Conservation (phyloP, 179 eudicot species). For the Vitellaria paradoxa region DNA sequence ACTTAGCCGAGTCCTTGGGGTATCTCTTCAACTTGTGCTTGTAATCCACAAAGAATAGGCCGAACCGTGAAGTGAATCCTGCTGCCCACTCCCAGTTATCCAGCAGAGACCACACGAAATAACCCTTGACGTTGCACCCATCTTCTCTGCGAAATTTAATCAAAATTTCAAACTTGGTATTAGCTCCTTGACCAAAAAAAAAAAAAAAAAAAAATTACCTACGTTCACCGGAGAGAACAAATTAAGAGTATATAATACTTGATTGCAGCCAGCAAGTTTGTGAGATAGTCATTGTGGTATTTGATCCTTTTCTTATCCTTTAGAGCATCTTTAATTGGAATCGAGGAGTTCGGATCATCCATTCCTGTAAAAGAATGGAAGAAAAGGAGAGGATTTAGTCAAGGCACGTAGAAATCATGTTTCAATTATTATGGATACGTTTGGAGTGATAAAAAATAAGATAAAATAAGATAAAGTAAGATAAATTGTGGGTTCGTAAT, state of each 20-base stretch:
- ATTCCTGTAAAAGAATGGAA: constrained; percentile 19
- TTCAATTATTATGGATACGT: too few relatives aligned
- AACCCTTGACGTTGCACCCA: constrained; percentile 82
- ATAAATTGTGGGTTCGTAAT: too few relatives aligned
- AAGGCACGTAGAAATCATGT: too few relatives aligned
- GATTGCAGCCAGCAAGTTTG: constrained; percentile 66
- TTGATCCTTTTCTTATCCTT: constrained; percentile 79
- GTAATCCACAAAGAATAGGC: constrained; percentile 39
- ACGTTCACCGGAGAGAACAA: constrained; percentile 31
- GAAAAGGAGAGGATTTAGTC: too few relatives aligned
- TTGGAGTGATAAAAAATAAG: too few relatives aligned
- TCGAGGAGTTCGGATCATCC: constrained; percentile 63
- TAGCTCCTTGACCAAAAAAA: background rate
- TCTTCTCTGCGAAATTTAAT: constrained; percentile 45
- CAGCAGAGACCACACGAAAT: constrained; percentile 80
- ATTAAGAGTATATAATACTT: constrained; percentile 38
- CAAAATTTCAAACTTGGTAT: background rate
- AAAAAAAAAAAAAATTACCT: constrained; percentile 16
- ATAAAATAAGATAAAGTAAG: too few relatives aligned
- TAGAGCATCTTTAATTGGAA: constrained; percentile 42
- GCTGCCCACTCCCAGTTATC: constrained; percentile 21
- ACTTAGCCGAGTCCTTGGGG: constrained; percentile 67
- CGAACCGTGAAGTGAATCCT: too few relatives aligned
- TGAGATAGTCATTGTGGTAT: constrained; percentile 71
- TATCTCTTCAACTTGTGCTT: constrained; percentile 58